phyloP scores from a whole-genome alignment of 495 filamentous ascomycete species.

The Filosporella fistucella region DNA sequence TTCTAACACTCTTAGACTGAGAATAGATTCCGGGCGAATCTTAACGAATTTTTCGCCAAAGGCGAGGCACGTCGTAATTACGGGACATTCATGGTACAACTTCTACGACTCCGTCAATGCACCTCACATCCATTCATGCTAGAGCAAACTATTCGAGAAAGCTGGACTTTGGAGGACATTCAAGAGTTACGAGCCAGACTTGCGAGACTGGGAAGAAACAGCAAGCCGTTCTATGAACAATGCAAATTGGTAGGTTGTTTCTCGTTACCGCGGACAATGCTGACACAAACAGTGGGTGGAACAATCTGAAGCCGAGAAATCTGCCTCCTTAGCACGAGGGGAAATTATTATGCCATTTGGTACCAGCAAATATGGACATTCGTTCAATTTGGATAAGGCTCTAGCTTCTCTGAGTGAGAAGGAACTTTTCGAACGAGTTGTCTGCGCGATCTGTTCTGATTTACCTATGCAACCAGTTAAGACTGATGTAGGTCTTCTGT shows the following conservation, averaged over 20 bases:
- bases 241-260: slow-evolving; percentile 8
- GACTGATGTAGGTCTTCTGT: slow-evolving; percentile 13
- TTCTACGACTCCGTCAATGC: slow-evolving; percentile 45
- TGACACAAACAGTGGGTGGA: slow-evolving; percentile 14
- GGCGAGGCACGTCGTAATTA: slow-evolving; percentile 6
- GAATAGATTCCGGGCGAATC: slow-evolving; percentile 8
- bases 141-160: slow-evolving; percentile 37
- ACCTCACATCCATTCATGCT: slow-evolving; percentile 45
- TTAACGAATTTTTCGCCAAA: slow-evolving; percentile 11
- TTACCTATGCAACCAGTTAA: not conserved
- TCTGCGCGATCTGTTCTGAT: slow-evolving; percentile 16
- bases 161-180: slow-evolving; percentile 35
- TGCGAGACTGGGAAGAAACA: not conserved
- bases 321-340: too few relatives aligned
- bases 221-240: slow-evolving; percentile 19
- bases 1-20: slow-evolving; percentile 11
- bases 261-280: not conserved
- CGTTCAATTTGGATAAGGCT: slow-evolving; percentile 17
- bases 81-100: slow-evolving; percentile 21
- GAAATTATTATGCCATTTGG: slow-evolving; percentile 16
- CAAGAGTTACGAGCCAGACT: slow-evolving; percentile 2
- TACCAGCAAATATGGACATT: slow-evolving; percentile 7
- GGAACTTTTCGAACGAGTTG: slow-evolving; percentile 6
- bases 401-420: slow-evolving; percentile 11
- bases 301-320: not conserved